phyloP scores from a whole-genome alignment of 768 basidiomycete species.

The Lentinula detonsa region DNA sequence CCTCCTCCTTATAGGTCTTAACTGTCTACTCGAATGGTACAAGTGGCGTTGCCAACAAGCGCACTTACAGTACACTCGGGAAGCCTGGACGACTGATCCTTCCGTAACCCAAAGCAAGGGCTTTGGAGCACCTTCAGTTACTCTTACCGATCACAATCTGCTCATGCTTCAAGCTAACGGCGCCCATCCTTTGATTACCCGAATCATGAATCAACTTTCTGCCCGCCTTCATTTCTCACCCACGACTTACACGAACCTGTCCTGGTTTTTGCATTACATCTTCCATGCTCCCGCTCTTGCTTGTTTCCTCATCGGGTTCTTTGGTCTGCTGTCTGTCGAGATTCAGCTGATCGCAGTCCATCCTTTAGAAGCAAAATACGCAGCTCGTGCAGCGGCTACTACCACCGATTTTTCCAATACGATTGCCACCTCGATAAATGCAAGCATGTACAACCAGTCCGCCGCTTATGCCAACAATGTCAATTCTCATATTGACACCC shows the following conservation, averaged over 20 bases:
- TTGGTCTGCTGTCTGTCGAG: slow-evolving; percentile 83
- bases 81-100: slow-evolving; percentile 74
- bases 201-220: slow-evolving; percentile 51
- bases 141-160: slow-evolving; percentile 70
- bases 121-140: slow-evolving; percentile 41
- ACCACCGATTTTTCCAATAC: slow-evolving; percentile 61
- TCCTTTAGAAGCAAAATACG: slow-evolving; percentile 66
- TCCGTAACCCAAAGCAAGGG: slow-evolving; percentile 40
- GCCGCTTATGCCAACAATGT: slow-evolving; percentile 68
- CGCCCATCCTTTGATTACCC: slow-evolving; percentile 69
- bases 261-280: slow-evolving; percentile 89
- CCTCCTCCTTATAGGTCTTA: slow-evolving; percentile 65
- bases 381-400: slow-evolving; percentile 53
- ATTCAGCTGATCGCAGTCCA: slow-evolving; percentile 78
- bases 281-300: slow-evolving; percentile 89
- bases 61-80: slow-evolving; percentile 64
- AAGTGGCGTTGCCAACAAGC: slow-evolving; percentile 70
- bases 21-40: slow-evolving; percentile 83
- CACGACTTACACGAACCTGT: slow-evolving; percentile 59
- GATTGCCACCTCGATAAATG: slow-evolving; percentile 74
- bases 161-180: slow-evolving; percentile 66
- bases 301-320: slow-evolving; percentile 88
- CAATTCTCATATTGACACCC: slow-evolving; percentile 61
- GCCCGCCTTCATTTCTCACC: slow-evolving; percentile 48
- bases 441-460: slow-evolving; percentile 80